Base-by-base conservation (phyloP, 2,329 filamentous ascomycete species). In the Hypoxylon sp. region DNA sequence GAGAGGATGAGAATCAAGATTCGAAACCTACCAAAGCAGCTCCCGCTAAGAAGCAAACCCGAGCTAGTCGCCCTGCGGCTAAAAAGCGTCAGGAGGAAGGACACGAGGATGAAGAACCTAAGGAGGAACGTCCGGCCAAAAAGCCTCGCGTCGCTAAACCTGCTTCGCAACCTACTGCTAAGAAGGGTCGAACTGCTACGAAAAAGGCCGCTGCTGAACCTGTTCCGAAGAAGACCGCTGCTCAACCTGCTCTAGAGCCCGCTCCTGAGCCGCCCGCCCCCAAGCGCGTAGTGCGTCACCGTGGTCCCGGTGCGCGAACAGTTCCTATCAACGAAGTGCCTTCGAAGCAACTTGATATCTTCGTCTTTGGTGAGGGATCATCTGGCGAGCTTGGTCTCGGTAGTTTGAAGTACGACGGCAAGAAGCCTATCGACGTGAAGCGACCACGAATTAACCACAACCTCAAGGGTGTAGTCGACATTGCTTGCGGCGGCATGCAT, bases 401-500 rank as follows among this genome's bases (percentile, higher is more conserved):
- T 11, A 86, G 84, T 39, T 87, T 85, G 76, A 89, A 87, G 72
- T 84, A 85, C 44, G 77, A 80, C 4, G 79, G 79, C 26, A 81
- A 81, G 74, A 79, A 76, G 65, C 78, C 80, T n/a, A 85, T 89
- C 67, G 88, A 91, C 74, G 90, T 92, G 71, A 91, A 90, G 80
- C 85, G 90, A 55, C 91, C 91, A 35, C 88, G 90, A 67, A 82
- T 91, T 67, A 93, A 92, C 73, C 83, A 86, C 59, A 81, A 85
- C 54, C 83, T 93, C 51, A 81, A 82, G 42, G 87, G 89, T 51
- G 85, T 92, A 42, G 89, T 92, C 24, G 84, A 88, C 72, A 78
- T 92, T 55, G 89, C 89, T 63, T 85, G 88, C 53, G 91, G 91
- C 68, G 91, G 90, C 44, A 92, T 92, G 90, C 91, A 93, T 78